A percentile compares a stretch with the other conserved stretches of the same genome.
Conservation (phyloP, 2,329 filamentous ascomycete species). For the Trichoderma sp. region DNA sequence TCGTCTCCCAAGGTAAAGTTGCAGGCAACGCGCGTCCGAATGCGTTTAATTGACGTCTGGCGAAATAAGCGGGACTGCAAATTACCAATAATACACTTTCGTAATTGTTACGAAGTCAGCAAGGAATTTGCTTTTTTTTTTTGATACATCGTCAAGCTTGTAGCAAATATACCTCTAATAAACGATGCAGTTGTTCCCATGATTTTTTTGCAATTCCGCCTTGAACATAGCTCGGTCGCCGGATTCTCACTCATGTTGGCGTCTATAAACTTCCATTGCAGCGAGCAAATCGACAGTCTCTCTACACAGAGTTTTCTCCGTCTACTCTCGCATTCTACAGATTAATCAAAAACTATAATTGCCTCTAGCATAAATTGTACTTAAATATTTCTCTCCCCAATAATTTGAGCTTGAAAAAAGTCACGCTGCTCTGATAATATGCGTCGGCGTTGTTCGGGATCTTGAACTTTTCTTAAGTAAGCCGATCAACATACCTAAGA, state of each 20-base stretch:
- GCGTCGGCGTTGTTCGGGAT: slow-evolving; percentile 8
- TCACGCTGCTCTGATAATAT: background rate
- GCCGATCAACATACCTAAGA: background rate
- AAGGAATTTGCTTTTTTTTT: background rate
- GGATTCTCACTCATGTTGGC: background rate
- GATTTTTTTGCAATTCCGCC: background rate
- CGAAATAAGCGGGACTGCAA: background rate
- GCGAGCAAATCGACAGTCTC: background rate
- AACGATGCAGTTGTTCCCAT: background rate
- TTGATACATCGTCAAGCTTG: too few species aligned
- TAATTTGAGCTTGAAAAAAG: background rate
- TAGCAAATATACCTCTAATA: background rate
- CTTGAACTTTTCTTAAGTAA: slow-evolving; percentile 1
- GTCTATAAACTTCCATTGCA: background rate
- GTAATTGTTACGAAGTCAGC: background rate
- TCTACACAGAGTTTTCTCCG: background rate
- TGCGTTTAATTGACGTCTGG: background rate
- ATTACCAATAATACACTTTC: background rate
- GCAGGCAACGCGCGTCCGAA: background rate
- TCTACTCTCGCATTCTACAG: background rate
- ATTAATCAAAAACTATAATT: background rate
- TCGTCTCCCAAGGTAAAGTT: background rate
- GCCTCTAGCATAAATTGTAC: background rate
- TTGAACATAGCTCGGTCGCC: background rate
- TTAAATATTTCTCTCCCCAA: background rate